Conservation (phyloP, 164 flowering plant genomes). For the Saururus chinensis region DNA sequence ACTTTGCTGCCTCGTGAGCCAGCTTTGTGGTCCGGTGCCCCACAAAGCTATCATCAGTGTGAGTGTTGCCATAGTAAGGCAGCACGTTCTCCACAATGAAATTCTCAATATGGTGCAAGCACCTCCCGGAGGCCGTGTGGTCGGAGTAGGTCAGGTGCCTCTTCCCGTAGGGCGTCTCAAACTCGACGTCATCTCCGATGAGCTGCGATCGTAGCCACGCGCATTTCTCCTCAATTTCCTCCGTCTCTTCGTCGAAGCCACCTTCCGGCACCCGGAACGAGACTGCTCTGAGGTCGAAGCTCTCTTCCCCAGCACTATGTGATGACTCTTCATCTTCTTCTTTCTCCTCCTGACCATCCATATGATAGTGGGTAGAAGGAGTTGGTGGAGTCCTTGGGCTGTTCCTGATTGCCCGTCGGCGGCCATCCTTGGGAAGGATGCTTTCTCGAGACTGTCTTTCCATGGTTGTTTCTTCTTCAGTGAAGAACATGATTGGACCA, state of each 20-base stretch:
- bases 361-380: too few species aligned
- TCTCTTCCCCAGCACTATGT: too few species aligned
- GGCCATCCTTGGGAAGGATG: too few species aligned
- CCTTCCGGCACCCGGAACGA: too few species aligned
- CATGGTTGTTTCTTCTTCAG: too few species aligned
- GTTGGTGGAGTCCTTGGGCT: too few species aligned
- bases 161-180: constrained; percentile 11
- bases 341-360: too few species aligned
- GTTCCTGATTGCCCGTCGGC: too few species aligned
- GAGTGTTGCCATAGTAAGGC: constrained; percentile 19
- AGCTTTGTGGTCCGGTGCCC: constrained; percentile 16
- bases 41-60: constrained; percentile 18
- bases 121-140: constrained; percentile 16
- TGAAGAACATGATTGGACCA: too few species aligned
- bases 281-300: too few species aligned
- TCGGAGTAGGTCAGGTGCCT: constrained; percentile 8
- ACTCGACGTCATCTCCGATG: constrained; percentile 2
- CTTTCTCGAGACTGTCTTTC: too few species aligned
- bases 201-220: constrained; percentile 2
- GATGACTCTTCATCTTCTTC: too few species aligned
- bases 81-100: constrained; percentile 8
- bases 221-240: background rate
- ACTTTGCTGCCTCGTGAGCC: constrained; percentile 17
- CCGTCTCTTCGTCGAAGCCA: background rate
- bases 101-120: constrained; percentile 10